These are phyloP conservation scores for Diaporthe sp. DNA, from an alignment of 2,329 filamentous ascomycete species.

Conservation along the genomic window DNA sequence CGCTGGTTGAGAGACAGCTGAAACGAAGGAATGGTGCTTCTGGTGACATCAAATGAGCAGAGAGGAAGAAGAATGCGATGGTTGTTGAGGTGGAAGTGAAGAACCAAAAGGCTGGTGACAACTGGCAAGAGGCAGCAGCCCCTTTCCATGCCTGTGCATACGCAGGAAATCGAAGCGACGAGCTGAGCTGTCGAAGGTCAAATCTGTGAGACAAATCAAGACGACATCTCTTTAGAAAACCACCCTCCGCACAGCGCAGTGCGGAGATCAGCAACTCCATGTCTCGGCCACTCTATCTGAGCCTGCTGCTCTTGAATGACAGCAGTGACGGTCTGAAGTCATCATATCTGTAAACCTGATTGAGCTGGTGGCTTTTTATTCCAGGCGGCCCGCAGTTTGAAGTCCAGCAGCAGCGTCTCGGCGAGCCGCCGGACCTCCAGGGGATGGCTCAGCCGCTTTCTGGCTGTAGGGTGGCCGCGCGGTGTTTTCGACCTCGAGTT, in stretches of 20 bases:
- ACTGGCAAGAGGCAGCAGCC: no score
- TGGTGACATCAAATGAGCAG: not conserved
- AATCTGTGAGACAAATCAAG: not conserved
- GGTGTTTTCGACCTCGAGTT: not conserved
- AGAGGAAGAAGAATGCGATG: not conserved
- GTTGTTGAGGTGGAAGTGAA: no score
- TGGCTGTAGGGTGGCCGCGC: not conserved
- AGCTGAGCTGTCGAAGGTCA: no score
- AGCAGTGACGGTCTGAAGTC: not conserved
- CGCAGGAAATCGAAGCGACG: no score
- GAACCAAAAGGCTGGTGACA: no score
- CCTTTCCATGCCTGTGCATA: not conserved
- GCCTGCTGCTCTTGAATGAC: not conserved
- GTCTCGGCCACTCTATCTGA: not conserved
- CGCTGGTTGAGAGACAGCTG: not conserved
- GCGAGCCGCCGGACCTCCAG: not conserved
- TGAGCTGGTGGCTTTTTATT: not conserved
- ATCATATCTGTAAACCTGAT: not conserved
- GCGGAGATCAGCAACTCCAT: not conserved
- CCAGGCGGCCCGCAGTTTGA: not conserved
- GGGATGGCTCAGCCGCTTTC: not conserved
- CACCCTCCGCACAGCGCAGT: not conserved
- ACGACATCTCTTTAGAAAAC: not conserved
- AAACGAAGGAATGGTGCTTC: not conserved
- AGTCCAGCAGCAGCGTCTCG: constrained; percentile 16